Evolutionary conservation across 2,329 filamentous ascomycete species (phyloP).

Genomic region (Diplodia scrobiculata): DNA sequence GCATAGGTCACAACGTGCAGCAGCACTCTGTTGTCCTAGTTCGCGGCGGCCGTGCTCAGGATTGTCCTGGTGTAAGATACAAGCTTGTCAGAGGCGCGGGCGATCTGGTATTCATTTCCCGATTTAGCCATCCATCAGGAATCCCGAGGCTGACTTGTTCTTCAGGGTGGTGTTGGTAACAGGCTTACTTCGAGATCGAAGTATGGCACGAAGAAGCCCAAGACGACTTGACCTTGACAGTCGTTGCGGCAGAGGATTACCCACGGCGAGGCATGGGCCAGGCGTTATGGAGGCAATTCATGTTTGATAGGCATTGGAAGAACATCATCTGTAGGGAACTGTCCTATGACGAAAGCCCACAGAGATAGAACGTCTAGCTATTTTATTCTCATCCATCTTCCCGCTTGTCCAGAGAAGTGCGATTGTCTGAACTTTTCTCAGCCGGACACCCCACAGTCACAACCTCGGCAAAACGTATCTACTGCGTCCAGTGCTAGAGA

Average conservation of each 20-base stretch:
- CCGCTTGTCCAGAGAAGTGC: neutral
- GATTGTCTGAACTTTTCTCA: too few relatives aligned
- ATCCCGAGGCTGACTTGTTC: constrained; percentile 34
- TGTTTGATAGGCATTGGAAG: neutral
- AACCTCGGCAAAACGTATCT: too few relatives aligned
- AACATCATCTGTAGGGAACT: neutral
- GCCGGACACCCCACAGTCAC: too few relatives aligned
- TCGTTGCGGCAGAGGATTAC: neutral
- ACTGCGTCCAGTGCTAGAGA: too few relatives aligned
- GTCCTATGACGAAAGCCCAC: neutral
- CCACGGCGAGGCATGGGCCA: constrained; percentile 3
- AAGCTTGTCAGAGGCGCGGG: constrained; percentile 87
- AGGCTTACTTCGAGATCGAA: constrained; percentile 86
- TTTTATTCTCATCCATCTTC: neutral
- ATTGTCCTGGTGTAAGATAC: constrained; percentile 98
- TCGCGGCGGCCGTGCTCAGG: constrained; percentile 87
- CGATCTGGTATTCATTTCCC: constrained; percentile 72
- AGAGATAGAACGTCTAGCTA: neutral
- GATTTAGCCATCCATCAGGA: neutral
- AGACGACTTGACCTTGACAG: constrained; percentile 52
- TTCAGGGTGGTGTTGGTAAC: constrained; percentile 83
- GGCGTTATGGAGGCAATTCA: constrained; percentile 9
- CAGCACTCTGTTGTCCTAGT: constrained; percentile 97
- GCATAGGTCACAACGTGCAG: constrained; percentile 85
- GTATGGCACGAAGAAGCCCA: constrained; percentile 98